A percentile compares a stretch with the other conserved stretches of the same genome.
These are phyloP conservation scores for Talinum fruticosum DNA, from an alignment of 148 eudicot species.

Conservation along the genomic window DNA sequence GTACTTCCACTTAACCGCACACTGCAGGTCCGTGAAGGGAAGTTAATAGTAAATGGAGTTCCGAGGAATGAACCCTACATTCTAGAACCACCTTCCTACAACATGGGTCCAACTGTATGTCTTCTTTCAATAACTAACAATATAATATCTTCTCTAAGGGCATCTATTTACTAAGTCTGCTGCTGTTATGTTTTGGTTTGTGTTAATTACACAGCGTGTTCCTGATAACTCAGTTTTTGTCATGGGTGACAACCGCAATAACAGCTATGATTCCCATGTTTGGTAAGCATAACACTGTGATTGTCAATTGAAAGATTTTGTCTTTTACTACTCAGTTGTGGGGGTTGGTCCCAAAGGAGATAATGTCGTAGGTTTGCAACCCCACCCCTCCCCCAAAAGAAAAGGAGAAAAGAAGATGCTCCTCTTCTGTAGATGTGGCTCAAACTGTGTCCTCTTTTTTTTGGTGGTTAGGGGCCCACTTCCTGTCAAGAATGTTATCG, in stretches of 20 bases:
- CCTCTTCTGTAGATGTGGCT: background rate
- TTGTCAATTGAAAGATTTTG: background rate
- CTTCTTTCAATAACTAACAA: conserved; percentile 1
- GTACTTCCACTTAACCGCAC: background rate
- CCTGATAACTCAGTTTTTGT: conserved; percentile 88
- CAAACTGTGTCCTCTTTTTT: background rate
- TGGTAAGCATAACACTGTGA: conserved; percentile 40
- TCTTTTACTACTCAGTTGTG: background rate
- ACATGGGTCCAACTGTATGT: conserved; percentile 75
- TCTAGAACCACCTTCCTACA: conserved; percentile 76
- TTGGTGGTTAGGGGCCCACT: conserved; percentile 91
- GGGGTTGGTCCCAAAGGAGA: background rate
- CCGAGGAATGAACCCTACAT: conserved; percentile 61
- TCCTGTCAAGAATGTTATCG: conserved; percentile 82
- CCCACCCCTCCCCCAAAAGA: background rate
- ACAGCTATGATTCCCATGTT: conserved; percentile 96
- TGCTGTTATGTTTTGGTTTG: conserved; percentile 9
- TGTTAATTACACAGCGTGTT: conserved; percentile 53
- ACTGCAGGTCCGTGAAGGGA: conserved; percentile 78
- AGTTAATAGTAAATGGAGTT: conserved; percentile 76
- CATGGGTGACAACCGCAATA: conserved; percentile 98
- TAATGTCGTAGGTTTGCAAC: background rate
- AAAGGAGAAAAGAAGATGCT: background rate
- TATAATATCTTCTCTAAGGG: background rate
- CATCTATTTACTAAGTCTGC: background rate